A percentile compares a stretch with the other conserved stretches of the same genome.
phyloP scores from a whole-genome alignment of 768 basidiomycete genomes.

The Boletus tylopilopsis region DNA sequence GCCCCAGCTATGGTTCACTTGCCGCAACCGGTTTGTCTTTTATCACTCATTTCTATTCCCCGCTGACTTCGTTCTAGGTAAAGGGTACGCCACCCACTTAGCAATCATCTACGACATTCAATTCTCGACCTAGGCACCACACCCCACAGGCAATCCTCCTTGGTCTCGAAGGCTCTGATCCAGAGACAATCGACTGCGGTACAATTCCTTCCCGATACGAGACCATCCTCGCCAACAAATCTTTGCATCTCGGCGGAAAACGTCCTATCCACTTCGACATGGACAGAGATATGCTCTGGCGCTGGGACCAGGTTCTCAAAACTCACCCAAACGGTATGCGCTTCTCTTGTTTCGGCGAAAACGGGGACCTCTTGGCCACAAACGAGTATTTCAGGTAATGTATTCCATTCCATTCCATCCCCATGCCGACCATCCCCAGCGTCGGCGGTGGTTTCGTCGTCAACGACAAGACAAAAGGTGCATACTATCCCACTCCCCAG shows the following conservation, averaged over 20 bases:
- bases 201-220: conserved; percentile 76
- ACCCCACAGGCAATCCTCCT: conserved; percentile 85
- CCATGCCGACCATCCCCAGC: conserved; percentile 29
- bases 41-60: neutral
- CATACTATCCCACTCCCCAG: neutral
- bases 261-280: conserved; percentile 83
- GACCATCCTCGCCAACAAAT: conserved; percentile 61
- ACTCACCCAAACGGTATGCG: conserved; percentile 93
- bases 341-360: conserved; percentile 75
- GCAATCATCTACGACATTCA: conserved; percentile 1
- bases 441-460: conserved; percentile 96
- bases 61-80: conserved; percentile 43
- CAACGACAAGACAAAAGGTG: conserved; percentile 89
- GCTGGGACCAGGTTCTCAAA: conserved; percentile 84
- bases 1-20: conserved; percentile 79
- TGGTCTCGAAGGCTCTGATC: conserved; percentile 85
- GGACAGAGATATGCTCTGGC: conserved; percentile 91
- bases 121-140: conserved; percentile 55
- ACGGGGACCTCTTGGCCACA: conserved; percentile 87
- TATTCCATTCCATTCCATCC: neutral
- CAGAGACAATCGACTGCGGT: conserved; percentile 89
- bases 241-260: conserved; percentile 65
- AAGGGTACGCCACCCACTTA: conserved; percentile 53
- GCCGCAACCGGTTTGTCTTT: conserved; percentile 75
- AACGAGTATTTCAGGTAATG: conserved; percentile 85